Base-by-base conservation (phyloP, 1,139 yeast genomes). In the Lodderomyces elongisporus region DNA sequence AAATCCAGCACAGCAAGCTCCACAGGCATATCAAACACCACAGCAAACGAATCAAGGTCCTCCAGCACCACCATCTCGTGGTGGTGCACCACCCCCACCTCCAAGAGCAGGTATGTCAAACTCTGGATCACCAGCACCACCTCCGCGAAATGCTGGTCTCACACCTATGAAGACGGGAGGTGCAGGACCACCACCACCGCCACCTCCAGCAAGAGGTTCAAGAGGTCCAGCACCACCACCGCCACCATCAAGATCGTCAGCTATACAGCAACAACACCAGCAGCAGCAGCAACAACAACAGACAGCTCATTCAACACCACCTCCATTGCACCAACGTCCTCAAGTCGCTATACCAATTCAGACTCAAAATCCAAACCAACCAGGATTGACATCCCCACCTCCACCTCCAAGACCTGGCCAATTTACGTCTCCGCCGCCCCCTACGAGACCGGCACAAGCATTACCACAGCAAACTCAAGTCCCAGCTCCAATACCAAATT, bases 331-430 rank as follows among this genome's bases (percentile, higher is more conserved):
- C 4, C 46, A 55, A 18, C 47, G 53, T 24, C 47, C 42, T 10
- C 34, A 40, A 10, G 50, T 56, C 7, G 48, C n/a, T n/a, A n/a
- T n/a, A n/a, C n/a, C n/a, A n/a, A n/a, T n/a, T n/a, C 54, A n/a
- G 25, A 14, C 18, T 26, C 38, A n/a, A 8, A 9, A 10, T 14
- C 10, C 14, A 15, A 13, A n/a, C n/a, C n/a, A n/a, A n/a, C n/a
- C 15, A 4, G 3, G 13, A 20, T 13, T n/a, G 6, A 13, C 47
- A 15, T 46, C 47, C 8, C 49, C 50, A 22, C 41, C 40, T 3
- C 46, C 56, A 17, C 47, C 52, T 22, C 47, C 40, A n/a, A 34
- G 41, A 9, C 52, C 57, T 5, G 49, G 53, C 3, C 52, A 52
- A 8, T 8, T 48, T 44, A 9, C 62, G 22, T 20, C 22, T 20